Evolutionary conservation across 2,329 filamentous ascomycete species (phyloP), one percentile per base, ranked within the genome.

Genomic region (Aureobasidium sp.): DNA sequence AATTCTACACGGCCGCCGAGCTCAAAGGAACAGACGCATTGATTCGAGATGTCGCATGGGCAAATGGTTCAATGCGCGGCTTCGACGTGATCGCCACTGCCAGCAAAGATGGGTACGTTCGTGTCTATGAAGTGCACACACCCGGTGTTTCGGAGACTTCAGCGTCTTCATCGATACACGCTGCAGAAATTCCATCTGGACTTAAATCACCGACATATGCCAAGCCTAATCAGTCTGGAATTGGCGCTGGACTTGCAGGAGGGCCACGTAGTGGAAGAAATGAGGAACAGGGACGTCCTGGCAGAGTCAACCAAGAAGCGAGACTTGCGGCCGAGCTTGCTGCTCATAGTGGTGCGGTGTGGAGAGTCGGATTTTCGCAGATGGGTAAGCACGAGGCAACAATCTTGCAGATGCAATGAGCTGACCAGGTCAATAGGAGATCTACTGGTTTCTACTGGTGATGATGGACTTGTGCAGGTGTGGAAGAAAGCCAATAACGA

Each of bases 71-170:
- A 66, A 91, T 95, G 69, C 81, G 92, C 42, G 93, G 93, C 1
- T 93, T 90, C 72, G 94, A 99, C 73, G 83, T 93, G 62, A 83
- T 97, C 68, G 94, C 93, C 3, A 95, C 92, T 6, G 93, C 91
- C 2, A 94, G 90, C 72, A 95, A 95, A 74, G 94, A 99, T 72
- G 93, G 94, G 3, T 87, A 86, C 68, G 86, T 97, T 44, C 84
- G 93, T 44, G 88, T 99, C n/a, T 96, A 95, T 70, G 86, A 93
- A 68, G 74, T 96, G 20, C 84, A 87, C 39, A 88, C 88, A 68
- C 65, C 76, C 70, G 64, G 77, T 74, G 64, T 82, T 76, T 68
- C 81, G 73, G 51, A 81, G 76, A 6, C 85, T 80, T 61, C 66
- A 6, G 68, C 68, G 7, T 26, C 51, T 3, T 8, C 37, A 27